Conservation (phyloP, 257 asterid species). For the Capsicum chinense region DNA sequence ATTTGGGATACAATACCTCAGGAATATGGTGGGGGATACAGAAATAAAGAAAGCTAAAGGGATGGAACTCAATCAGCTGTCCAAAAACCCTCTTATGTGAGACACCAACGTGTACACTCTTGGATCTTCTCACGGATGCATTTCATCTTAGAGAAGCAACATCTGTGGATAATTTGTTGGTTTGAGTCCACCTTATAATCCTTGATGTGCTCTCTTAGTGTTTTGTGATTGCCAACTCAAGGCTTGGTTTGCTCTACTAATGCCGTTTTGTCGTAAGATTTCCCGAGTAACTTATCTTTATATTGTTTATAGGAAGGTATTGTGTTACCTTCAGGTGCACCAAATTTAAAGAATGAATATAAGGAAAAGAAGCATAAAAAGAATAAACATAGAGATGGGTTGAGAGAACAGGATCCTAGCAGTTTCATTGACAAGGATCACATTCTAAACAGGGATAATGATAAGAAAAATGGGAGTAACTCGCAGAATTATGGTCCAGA, state of each 20-base stretch:
- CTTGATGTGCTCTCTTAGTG: neutral
- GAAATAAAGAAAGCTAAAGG: constrained; percentile 50
- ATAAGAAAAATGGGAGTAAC: constrained; percentile 40
- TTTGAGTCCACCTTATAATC: constrained; percentile 35
- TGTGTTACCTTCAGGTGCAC: constrained; percentile 44
- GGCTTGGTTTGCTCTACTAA: neutral
- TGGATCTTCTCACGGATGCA: constrained; percentile 54
- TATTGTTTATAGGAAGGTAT: constrained; percentile 41
- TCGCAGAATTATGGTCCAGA: constrained; percentile 11
- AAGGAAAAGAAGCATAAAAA: constrained; percentile 44
- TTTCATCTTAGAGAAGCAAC: constrained; percentile 51
- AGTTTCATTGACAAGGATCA: constrained; percentile 26
- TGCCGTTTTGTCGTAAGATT: neutral
- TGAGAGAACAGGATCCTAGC: constrained; percentile 44
- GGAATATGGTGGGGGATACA: constrained; percentile 44
- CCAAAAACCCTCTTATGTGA: constrained; percentile 30
- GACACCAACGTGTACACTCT: constrained; percentile 30
- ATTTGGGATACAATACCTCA: constrained; percentile 51
- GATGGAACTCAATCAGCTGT: constrained; percentile 56
- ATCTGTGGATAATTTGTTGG: constrained; percentile 40
- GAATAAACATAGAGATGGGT: constrained; percentile 45
- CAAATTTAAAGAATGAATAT: constrained; percentile 40
- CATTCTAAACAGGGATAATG: constrained; percentile 39
- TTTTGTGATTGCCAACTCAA: constrained; percentile 29
- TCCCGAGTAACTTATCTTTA: neutral